A percentile compares a stretch with the other conserved stretches of the same genome.
Evolutionary conservation across 495 filamentous ascomycete genomes (phyloP).

Genomic region (Podospora bellae-mahoneyi): DNA sequence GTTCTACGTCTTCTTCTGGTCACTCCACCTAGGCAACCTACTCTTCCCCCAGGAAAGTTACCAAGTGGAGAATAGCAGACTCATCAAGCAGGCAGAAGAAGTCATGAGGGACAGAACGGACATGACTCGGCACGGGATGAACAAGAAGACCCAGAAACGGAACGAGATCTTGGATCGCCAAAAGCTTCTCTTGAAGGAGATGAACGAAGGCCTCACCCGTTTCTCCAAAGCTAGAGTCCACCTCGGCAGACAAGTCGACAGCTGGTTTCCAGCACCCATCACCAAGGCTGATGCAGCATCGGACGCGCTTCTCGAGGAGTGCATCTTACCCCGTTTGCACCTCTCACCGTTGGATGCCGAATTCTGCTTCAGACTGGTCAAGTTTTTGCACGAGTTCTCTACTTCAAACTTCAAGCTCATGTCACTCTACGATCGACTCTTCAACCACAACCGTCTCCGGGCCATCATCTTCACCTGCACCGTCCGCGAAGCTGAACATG

Average conservation of each 20-base stretch:
- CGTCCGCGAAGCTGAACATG: slow-evolving; percentile 81
- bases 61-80: slow-evolving; percentile 60
- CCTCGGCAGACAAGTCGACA: slow-evolving; percentile 70
- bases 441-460: slow-evolving; percentile 73
- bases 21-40: slow-evolving; percentile 76
- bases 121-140: slow-evolving; percentile 57
- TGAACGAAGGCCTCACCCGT: slow-evolving; percentile 49
- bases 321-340: slow-evolving; percentile 80
- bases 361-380: slow-evolving; percentile 79
- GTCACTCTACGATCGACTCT: slow-evolving; percentile 76
- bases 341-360: slow-evolving; percentile 83
- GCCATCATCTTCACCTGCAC: slow-evolving; percentile 84
- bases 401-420: slow-evolving; percentile 85
- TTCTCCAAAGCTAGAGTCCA: slow-evolving; percentile 61
- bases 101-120: slow-evolving; percentile 70
- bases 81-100: slow-evolving; percentile 57
- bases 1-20: slow-evolving; percentile 94
- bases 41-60: slow-evolving; percentile 70
- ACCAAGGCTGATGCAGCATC: slow-evolving; percentile 65
- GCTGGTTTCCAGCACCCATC: slow-evolving; percentile 67
- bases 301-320: slow-evolving; percentile 77
- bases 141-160: slow-evolving; percentile 62
- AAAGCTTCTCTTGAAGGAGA: slow-evolving; percentile 56
- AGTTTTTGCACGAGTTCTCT: slow-evolving; percentile 75
- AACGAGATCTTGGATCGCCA: slow-evolving; percentile 69